phyloP scores from a whole-genome alignment of 2,329 filamentous ascomycete genomes.

The Colletotrichum sp. region DNA sequence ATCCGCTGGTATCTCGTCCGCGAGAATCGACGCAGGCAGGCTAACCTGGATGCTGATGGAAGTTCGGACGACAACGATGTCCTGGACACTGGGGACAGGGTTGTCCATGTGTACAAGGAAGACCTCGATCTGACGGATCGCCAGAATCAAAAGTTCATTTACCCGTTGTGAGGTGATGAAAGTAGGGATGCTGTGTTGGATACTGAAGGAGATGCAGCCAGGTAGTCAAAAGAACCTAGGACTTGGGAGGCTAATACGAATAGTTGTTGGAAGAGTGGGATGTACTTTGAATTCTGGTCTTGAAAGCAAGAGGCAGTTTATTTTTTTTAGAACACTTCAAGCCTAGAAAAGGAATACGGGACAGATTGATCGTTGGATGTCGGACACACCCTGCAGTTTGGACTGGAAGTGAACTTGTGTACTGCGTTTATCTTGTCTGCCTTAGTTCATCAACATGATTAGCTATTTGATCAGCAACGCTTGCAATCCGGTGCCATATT shows the following conservation, averaged over 20 bases:
- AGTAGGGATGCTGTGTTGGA: neutral
- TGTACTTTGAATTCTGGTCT: neutral
- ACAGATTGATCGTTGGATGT: neutral
- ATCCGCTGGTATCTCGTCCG: conserved; percentile 26
- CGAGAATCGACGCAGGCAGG: conserved; percentile 23
- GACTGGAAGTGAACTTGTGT: neutral
- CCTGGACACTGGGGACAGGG: neutral
- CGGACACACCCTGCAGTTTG: neutral
- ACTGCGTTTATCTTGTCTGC: neutral
- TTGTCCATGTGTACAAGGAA: neutral
- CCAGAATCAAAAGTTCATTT: neutral
- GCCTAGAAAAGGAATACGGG: neutral
- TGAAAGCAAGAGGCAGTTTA: neutral
- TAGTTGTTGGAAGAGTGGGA: neutral
- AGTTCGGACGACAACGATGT: neutral
- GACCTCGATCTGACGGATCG: neutral
- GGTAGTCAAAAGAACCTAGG: neutral
- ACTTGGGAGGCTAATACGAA: neutral
- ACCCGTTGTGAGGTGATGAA: neutral
- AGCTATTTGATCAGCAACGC: neutral
- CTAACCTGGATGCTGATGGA: neutral
- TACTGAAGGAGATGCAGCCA: neutral
- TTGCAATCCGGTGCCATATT: neutral
- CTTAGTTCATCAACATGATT: neutral
- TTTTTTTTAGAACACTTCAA: neutral